Evolutionary conservation across 441 rosid genomes (phyloP).

Genomic region (Theobroma grandiflorum): DNA sequence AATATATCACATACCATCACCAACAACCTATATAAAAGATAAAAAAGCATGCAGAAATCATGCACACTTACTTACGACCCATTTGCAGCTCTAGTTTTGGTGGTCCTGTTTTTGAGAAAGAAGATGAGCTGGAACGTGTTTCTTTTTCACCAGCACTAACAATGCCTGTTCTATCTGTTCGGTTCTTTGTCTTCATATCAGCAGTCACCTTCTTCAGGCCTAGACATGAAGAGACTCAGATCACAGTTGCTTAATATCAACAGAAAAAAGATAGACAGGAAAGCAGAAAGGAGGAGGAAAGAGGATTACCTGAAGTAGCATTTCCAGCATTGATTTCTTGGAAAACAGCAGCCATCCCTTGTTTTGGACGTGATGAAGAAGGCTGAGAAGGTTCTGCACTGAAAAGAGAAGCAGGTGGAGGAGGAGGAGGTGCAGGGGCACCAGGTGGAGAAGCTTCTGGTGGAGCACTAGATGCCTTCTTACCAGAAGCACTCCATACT

Average conservation of each 20-base stretch:
- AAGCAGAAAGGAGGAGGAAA: slow-evolving; percentile 24
- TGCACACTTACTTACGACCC: slow-evolving; percentile 89
- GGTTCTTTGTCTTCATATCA: slow-evolving; percentile 96
- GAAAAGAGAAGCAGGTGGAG: slow-evolving; percentile 79
- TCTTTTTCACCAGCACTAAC: slow-evolving; percentile 67
- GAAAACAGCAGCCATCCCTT: slow-evolving; percentile 96
- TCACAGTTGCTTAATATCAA: slow-evolving; percentile 22
- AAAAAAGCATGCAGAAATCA: not conserved
- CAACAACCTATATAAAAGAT: slow-evolving; percentile 21
- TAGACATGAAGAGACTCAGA: slow-evolving; percentile 36
- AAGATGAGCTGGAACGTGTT: slow-evolving; percentile 50
- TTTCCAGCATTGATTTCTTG: slow-evolving; percentile 79
- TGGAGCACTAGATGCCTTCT: slow-evolving; percentile 54
- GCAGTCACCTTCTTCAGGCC: slow-evolving; percentile 88
- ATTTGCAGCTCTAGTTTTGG: slow-evolving; percentile 95
- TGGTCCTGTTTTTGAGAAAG: slow-evolving; percentile 78
- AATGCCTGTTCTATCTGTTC: slow-evolving; percentile 72
- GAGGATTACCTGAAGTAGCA: slow-evolving; percentile 70
- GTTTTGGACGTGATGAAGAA: slow-evolving; percentile 79
- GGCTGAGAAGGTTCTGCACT: slow-evolving; percentile 72
- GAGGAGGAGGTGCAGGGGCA: slow-evolving; percentile 87
- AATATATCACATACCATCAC: slow-evolving; percentile 13
- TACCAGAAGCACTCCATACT: slow-evolving; percentile 80
- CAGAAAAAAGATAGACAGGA: slow-evolving; percentile 26
- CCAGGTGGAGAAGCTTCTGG: slow-evolving; percentile 57